Percentiles rank a stretch among this genome's conserved stretches.
phyloP scores from a whole-genome alignment of 1,284 basidiomycete genomes.

The Irpex lacteus region DNA sequence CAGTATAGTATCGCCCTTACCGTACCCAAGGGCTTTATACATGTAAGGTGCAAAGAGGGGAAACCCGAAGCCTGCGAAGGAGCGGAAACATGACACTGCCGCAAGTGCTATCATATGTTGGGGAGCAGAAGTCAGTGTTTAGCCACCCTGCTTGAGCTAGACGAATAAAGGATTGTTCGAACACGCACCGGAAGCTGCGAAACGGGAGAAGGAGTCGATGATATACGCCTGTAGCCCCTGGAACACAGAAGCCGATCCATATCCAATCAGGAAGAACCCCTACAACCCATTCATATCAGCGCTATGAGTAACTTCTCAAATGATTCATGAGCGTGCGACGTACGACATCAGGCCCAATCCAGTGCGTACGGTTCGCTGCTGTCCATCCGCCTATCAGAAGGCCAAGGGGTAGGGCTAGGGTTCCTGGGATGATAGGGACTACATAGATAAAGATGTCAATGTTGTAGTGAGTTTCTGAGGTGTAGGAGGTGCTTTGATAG shows the following conservation, averaged over 20 bases:
- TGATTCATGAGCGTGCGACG: neutral
- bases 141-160: no score
- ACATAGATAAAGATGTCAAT: neutral
- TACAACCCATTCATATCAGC: conserved; percentile 20
- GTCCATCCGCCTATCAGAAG: conserved; percentile 66
- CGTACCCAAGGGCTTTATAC: conserved; percentile 59
- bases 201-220: conserved; percentile 60
- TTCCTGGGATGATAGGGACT: conserved; percentile 49
- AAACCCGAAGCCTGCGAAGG: conserved; percentile 62
- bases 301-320: no score
- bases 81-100: conserved; percentile 52
- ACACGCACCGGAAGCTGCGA: conserved; percentile 56
- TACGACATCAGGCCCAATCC: conserved; percentile 67
- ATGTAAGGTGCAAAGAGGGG: conserved; percentile 66
- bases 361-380: conserved; percentile 49
- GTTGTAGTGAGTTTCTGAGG: neutral
- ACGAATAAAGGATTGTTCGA: no score
- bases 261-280: conserved; percentile 54
- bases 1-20: conserved; percentile 59
- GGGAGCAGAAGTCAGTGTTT: neutral
- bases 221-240: conserved; percentile 61
- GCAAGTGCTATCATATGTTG: conserved; percentile 46
- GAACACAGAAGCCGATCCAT: conserved; percentile 50
- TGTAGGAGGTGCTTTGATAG: no score
- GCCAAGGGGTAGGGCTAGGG: conserved; percentile 52